Percentiles rank a stretch among this genome's conserved stretches.
Conservation (phyloP, 169 alveolate species). For the Plasmodium vinckei region DNA sequence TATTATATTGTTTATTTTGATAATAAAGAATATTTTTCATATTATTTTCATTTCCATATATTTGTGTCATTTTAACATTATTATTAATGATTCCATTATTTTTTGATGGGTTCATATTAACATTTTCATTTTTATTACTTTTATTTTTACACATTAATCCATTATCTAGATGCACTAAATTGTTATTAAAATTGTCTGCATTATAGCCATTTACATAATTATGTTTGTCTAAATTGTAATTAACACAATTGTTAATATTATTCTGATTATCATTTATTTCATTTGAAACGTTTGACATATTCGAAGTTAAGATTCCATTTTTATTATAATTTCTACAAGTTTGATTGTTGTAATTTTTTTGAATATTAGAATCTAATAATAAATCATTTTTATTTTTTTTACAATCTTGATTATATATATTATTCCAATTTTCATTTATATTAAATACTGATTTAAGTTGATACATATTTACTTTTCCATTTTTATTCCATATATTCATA, state of each 20-base stretch:
- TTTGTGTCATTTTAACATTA: too few relatives aligned
- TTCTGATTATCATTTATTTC: too few relatives aligned
- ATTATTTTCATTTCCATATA: too few relatives aligned
- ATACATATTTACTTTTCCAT: conserved; percentile 20
- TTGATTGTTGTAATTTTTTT: background rate
- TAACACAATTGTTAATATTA: too few relatives aligned
- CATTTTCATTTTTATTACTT: too few relatives aligned
- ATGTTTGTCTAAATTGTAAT: background rate
- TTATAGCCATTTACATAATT: background rate
- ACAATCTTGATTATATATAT: background rate
- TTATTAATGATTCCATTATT: too few relatives aligned
- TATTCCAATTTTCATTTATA: conserved; percentile 8
- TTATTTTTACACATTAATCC: too few relatives aligned
- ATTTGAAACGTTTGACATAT: too few relatives aligned
- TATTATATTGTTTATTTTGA: too few relatives aligned
- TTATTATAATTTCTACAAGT: background rate
- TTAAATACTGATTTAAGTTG: conserved; percentile 26
- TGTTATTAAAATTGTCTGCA: background rate
- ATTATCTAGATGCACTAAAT: too few relatives aligned
- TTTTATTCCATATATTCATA: conserved; percentile 77
- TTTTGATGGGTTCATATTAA: too few relatives aligned
- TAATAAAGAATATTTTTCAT: too few relatives aligned
- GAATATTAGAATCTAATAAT: background rate
- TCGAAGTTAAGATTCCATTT: background rate
- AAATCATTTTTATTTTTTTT: conserved; percentile 10